Evolutionary conservation across 163 green algal genomes (phyloP), one percentile per base, ranked within the genome.

Genomic region (Scenedesmus sp.): DNA sequence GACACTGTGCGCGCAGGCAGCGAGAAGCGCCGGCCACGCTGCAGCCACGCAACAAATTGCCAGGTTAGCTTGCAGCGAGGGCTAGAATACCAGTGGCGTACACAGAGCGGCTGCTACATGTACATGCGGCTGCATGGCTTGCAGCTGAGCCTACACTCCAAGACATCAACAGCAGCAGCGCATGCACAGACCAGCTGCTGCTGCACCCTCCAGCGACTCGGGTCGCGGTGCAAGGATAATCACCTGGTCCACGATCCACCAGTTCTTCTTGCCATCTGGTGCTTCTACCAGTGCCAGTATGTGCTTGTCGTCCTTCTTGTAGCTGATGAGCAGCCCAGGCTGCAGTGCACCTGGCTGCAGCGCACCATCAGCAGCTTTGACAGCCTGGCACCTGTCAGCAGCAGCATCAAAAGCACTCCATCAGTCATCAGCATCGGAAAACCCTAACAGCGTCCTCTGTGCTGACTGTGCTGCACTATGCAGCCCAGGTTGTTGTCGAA

Each of bases 201-300:
- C 4, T 55, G 56, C 55, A 34, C 81, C 12, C 20, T 20, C n/a
- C 16, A 84, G 10, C 57, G 34, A 9, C 18, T 54, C 86, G 74
- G 57, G 52, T 2, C 2, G 6, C 54, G 4, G 46, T 20, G 82
- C 82, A 66, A 64, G 55, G 82, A 20, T 64, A 23, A 15, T 1
- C 52, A 92, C 88, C 88, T 92, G 62, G 82, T 92, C 82, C 20
- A 67, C 18, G 52, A 90, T 84, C 62, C 62, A 92, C 89, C 89
- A 92, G 46, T 93, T 90, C 73, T 74, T 83, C 76, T 91, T 93
- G 84, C 90, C 90, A 55, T 89, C 77, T 62, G 74, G 85, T 8
- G 26, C 85, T 23, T 62, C 54, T 1, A 91, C 60, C 20, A 93
- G 55, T 1, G 62, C 90, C 76, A 93, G 46, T n/a, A 88, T 62